Base-by-base conservation (phyloP, 1,139 yeast species). In the Wickerhamomyces sp. region DNA sequence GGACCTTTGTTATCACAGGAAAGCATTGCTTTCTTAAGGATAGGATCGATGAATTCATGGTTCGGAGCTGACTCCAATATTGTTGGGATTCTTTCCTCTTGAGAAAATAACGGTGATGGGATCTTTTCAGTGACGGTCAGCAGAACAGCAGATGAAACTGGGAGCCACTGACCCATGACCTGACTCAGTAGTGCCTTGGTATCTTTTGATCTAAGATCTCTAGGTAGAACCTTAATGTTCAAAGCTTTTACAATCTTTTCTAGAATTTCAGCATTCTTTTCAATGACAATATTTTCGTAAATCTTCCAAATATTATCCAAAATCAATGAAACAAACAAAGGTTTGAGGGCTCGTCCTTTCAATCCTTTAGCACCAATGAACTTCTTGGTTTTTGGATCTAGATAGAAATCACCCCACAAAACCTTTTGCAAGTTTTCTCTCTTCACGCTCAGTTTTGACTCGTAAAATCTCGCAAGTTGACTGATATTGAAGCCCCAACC, bases 401-500 rank as follows among this genome's bases (percentile, higher is more conserved):
- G 73, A 61, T 80, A 89, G 62, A 69, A 93, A 60, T 93, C 96
- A 31, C 99, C 99, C 99, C 99, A 94, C 4, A 94, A 70, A n/a
- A 93, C 90, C 59, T 87, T 87, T 50, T 85, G 81, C 40, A 94
- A 73, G 46, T 81, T 89, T 33, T 79, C 78, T 50, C 90, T 81
- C 51, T 89, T 86, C 55, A 93, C 85, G 0, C 96, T 97, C 34
- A 93, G 70, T 59, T 89, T 90, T 36, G 81, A 79, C 67, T 85
- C 94, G 61, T 89, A 89, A 36, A 94, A 81, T 48, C 86, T 82
- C 7, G 97, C 88, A 67, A 93, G 86, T 49, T 94, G 96, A 48
- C 87, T 80, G 36, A 94, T 73, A 43, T 90, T 86, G 65, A 94
- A 94, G 0, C 98, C 99, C 99, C 99, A 94, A 6, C 98, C 98